phyloP scores from a whole-genome alignment of 495 filamentous ascomycete genomes.

The Xylaria castorea region DNA sequence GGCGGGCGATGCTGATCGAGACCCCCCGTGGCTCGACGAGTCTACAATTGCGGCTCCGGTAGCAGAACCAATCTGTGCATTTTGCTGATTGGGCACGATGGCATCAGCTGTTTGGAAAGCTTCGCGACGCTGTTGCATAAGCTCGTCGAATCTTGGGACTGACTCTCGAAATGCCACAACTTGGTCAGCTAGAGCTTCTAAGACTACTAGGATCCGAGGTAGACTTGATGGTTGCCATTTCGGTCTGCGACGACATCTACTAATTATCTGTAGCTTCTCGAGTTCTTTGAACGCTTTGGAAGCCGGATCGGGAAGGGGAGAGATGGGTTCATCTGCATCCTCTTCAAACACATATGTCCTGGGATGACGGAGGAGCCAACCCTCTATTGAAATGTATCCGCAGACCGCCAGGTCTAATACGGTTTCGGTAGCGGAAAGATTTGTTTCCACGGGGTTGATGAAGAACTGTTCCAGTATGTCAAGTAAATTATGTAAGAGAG shows the following conservation, averaged over 20 bases:
- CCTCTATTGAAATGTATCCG: slow-evolving; percentile 79
- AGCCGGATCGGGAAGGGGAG: slow-evolving; percentile 42
- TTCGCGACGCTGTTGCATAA: slow-evolving; percentile 74
- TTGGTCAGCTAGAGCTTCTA: slow-evolving; percentile 67
- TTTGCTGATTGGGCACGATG: slow-evolving; percentile 38
- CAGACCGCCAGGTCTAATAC: slow-evolving; percentile 85
- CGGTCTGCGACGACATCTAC: slow-evolving; percentile 58
- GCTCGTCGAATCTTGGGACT: slow-evolving; percentile 76
- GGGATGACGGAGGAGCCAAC: slow-evolving; percentile 86
- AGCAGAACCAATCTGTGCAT: slow-evolving; percentile 32
- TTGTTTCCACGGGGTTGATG: slow-evolving; percentile 86
- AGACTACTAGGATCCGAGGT: slow-evolving; percentile 57
- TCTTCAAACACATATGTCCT: slow-evolving; percentile 61
- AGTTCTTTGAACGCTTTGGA: slow-evolving; percentile 45
- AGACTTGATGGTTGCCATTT: slow-evolving; percentile 52
- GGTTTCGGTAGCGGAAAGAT: slow-evolving; percentile 82
- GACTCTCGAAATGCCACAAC: slow-evolving; percentile 69
- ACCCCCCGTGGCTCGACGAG: slow-evolving; percentile 42
- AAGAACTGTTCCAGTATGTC: slow-evolving; percentile 79
- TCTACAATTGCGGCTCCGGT: slow-evolving; percentile 39
- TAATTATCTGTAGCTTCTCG: slow-evolving; percentile 52
- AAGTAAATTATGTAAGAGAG: slow-evolving; percentile 73
- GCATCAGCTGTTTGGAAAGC: slow-evolving; percentile 66
- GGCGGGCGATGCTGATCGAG: slow-evolving; percentile 50
- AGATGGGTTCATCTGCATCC: slow-evolving; percentile 43